Percentiles rank a stretch among this genome's conserved stretches.
These are phyloP conservation scores for Xylaria sp. DNA, from an alignment of 2,329 filamentous ascomycete species.

Conservation along the genomic window DNA sequence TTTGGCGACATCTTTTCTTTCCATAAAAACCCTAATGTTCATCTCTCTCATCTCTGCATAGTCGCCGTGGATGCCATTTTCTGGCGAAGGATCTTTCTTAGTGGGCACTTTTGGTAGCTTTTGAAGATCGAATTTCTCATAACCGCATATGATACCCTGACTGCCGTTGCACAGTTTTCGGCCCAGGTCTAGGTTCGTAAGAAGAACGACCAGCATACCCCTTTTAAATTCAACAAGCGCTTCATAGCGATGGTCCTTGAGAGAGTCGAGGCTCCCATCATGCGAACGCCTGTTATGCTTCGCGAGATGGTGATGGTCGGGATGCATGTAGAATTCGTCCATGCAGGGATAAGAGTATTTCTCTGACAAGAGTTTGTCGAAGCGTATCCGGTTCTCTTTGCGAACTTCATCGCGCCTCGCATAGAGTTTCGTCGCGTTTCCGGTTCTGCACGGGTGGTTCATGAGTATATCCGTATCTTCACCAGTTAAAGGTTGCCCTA, in stretches of 20 bases:
- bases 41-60: slow-evolving; percentile 51
- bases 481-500: slow-evolving; percentile 53
- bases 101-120: slow-evolving; percentile 45
- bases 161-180: slow-evolving; percentile 58
- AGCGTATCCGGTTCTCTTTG: slow-evolving; percentile 49
- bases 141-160: slow-evolving; percentile 58
- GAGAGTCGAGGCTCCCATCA: slow-evolving; percentile 45
- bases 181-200: slow-evolving; percentile 58
- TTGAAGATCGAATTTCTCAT: slow-evolving; percentile 49
- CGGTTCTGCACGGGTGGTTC: slow-evolving; percentile 54
- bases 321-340: slow-evolving; percentile 56
- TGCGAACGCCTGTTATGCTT: slow-evolving; percentile 19
- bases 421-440: slow-evolving; percentile 58
- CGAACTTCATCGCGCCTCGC: slow-evolving; percentile 53
- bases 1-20: slow-evolving; percentile 40
- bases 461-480: slow-evolving; percentile 56
- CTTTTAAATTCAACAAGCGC: slow-evolving; percentile 56
- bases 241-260: slow-evolving; percentile 60
- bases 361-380: slow-evolving; percentile 47
- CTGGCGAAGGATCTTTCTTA: slow-evolving; percentile 33
- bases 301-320: slow-evolving; percentile 43
- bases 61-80: slow-evolving; percentile 49
- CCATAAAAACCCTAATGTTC: slow-evolving; percentile 54
- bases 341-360: slow-evolving; percentile 48
- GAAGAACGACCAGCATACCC: slow-evolving; percentile 63